Evolutionary conservation across 208 protist species (phyloP).

Genomic region (Trypanosoma caninum): DNA sequence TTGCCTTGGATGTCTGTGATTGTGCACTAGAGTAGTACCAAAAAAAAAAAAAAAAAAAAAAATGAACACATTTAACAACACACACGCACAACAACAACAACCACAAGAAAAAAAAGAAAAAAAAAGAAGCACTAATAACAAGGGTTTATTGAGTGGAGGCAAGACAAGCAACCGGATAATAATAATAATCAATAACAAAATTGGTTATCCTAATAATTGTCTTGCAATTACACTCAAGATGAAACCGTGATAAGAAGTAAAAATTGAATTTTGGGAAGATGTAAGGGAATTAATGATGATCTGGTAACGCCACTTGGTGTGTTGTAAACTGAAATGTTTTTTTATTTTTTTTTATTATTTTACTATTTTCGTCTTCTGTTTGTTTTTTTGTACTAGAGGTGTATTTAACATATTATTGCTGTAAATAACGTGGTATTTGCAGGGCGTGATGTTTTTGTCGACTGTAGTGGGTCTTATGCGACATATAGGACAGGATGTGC

Average conservation of each 20-base stretch:
- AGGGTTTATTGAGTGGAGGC: too few species aligned
- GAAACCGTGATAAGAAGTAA: too few species aligned
- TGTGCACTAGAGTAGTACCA: conserved; percentile 40
- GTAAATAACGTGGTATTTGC: not conserved
- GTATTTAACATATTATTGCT: not conserved
- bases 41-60: conserved; percentile 7
- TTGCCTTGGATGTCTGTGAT: conserved; percentile 76
- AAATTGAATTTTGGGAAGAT: too few species aligned
- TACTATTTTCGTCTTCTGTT: not conserved
- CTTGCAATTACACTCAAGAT: too few species aligned
- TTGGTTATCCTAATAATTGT: too few species aligned
- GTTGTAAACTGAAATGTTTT: conserved; percentile 20
- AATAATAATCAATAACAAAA: too few species aligned
- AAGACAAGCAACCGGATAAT: too few species aligned
- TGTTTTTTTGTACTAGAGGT: not conserved
- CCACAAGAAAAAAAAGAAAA: conserved; percentile 6
- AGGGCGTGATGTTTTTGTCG: conserved; percentile 37
- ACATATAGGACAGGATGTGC: conserved; percentile 88
- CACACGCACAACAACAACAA: not conserved
- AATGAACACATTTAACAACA: not conserved
- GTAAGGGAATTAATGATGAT: too few species aligned
- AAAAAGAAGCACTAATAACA: too few species aligned
- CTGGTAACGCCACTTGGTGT: too few species aligned
- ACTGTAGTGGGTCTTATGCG: conserved; percentile 42
- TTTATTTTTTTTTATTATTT: conserved; percentile 14